Evolutionary conservation across 345 rosid species (phyloP).

Genomic region (Conringia planisiliqua): DNA sequence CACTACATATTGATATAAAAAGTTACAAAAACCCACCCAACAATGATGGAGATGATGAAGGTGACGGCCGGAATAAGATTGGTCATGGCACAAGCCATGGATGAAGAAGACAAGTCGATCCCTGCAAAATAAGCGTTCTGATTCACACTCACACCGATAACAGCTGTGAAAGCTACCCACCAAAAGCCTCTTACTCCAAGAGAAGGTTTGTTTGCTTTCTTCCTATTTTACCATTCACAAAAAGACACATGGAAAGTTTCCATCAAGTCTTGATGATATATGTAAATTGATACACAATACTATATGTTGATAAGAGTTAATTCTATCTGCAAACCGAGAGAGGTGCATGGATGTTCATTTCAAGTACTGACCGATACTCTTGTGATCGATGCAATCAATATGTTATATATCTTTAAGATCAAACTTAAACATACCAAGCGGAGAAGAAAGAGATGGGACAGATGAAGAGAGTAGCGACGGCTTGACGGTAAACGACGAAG

Average conservation of each 20-base stretch:
- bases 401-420: background rate
- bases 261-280: background rate
- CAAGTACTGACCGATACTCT: background rate
- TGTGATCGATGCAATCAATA: background rate
- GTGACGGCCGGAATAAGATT: slow-evolving; percentile 46
- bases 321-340: background rate
- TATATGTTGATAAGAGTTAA: background rate
- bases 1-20: background rate
- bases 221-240: slow-evolving; percentile 12
- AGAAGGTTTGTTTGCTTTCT: slow-evolving; percentile 29
- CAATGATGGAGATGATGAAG: slow-evolving; percentile 35
- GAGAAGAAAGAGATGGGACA: slow-evolving; percentile 37
- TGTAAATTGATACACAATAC: background rate
- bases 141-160: slow-evolving; percentile 36
- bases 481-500: slow-evolving; percentile 47
- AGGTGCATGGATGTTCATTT: background rate
- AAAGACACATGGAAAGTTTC: background rate
- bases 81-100: slow-evolving; percentile 43
- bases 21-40: slow-evolving; percentile 28
- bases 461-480: slow-evolving; percentile 40
- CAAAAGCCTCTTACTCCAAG: slow-evolving; percentile 32
- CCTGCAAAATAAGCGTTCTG: slow-evolving; percentile 43
- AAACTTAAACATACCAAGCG: slow-evolving; percentile 17
- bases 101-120: slow-evolving; percentile 38
- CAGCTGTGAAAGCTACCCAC: slow-evolving; percentile 40